Evolutionary conservation across 225 moss, liverwort and hornwort species (phyloP), one percentile per base, ranked within the genome.

Genomic region (Bryum argenteum): DNA sequence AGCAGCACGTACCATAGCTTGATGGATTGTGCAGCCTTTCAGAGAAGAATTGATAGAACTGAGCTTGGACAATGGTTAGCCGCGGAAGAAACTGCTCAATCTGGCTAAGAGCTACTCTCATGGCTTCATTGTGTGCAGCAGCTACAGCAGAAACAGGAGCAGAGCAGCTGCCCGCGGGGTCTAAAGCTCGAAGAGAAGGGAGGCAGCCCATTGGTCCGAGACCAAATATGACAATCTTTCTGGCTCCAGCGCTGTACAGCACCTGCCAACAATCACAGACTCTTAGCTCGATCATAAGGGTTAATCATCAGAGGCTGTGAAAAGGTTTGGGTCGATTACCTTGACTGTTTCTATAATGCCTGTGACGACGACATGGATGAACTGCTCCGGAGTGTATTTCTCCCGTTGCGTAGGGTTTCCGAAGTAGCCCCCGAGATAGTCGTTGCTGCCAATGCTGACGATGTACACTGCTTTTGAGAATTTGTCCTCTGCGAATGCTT

Each of bases 201-300:
- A 89, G 66, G 78, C 89, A 91, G 13, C 91, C 91, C 71, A 91
- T 70, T 47, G 89, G 89, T 48, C 91, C 91, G 37, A 84, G 63
- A 11, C 79, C 89, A 62, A 82, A 64, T 15, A 89, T 61, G 56
- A 84, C 82, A 24, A 91, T 57, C 70, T 87, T 91, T 17, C 80
- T 73, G 13, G 89, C 91, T 38, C 91, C 87, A 43, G 70, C 73
- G n/a, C 68, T 78, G 58, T 82, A 65, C 72, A 91, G 76, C 40
- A 79, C 59, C 91, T 91, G 69, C 54, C 6, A 56, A 44, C 11
- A 21, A 10, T 21, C 54, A 17, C 47, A 48, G 16, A 48, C n/a
- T n/a, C n/a, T n/a, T n/a, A n/a, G n/a, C n/a, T n/a, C n/a, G n/a
- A n/a, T n/a, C n/a, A n/a, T n/a, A 45, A 13, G 3, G 9, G 14